Base-by-base conservation (phyloP, 108 stramenopile genomes). In the Cyclotella choctawhatcheeana region DNA sequence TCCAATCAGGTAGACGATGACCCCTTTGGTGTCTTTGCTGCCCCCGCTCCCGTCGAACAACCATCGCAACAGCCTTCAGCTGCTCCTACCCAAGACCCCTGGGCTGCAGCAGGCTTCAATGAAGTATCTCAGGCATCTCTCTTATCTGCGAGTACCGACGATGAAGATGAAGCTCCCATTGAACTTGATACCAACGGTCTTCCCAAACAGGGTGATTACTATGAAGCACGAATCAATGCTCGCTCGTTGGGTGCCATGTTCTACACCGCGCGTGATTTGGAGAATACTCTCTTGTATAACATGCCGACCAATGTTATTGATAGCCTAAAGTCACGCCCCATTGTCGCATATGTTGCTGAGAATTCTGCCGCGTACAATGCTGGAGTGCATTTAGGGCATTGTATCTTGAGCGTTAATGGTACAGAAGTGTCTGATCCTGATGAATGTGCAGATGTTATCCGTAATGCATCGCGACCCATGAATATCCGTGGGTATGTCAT, bases 201-300 rank as follows among this genome's bases (percentile, higher is more conserved):
- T 12, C 77, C 77, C 26, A 16, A 54, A 10, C 51, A 64, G 25
- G 77, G 77, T 3, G 64, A 79, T 24, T 79, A 79, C 35, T 79
- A 79, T 66, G 43, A 31, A 43, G 53, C 69, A 18, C 71, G 72
- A 3, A 35, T 79, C 26, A 60, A 35, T 30, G 55, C 71, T 10
- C 65, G 27, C 7, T 29, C 55, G 5, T 64, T 79, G 2, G 77
- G 77, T 14, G 73, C 73, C 20, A 73, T 79, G 12, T 79, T 79
- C 50, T 67, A 50, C 37, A 48, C 71, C 22, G 72, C 64, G 2
- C 6, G 27, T 8, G 77, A 73, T 29, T 31, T 79, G 2, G 29
- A 45, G 16, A 22, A 34, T 31, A 67, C 73, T 22, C 77, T 79
- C 6, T 52, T 67, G 25, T 58, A 55, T 29, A 16, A 53, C 13